Evolutionary conservation across 495 filamentous ascomycete genomes (phyloP).

Genomic region (Friedmanniomyces simplex): DNA sequence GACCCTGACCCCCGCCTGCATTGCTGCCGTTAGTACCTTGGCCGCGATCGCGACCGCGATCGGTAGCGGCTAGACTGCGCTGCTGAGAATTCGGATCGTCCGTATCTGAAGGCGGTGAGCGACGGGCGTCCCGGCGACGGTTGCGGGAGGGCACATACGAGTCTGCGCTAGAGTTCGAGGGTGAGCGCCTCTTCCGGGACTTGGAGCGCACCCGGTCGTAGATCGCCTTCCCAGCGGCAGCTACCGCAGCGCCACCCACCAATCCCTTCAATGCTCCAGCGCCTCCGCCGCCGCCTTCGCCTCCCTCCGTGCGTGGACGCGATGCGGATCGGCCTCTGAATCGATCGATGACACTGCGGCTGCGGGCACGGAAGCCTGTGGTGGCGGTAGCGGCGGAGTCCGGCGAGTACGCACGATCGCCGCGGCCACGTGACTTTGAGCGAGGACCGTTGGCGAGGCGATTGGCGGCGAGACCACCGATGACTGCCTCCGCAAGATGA

Average conservation of each 20-base stretch:
- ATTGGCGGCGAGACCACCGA: constrained; percentile 78
- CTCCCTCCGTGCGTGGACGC: constrained; percentile 33
- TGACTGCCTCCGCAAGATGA: constrained; percentile 61
- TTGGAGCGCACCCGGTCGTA: constrained; percentile 55
- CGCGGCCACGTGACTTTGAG: constrained; percentile 33
- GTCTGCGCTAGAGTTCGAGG: constrained; percentile 38
- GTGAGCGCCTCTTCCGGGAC: constrained; percentile 36
- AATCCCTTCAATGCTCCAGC: constrained; percentile 50
- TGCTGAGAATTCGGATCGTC: constrained; percentile 10
- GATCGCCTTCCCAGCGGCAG: constrained; percentile 70
- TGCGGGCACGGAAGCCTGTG: constrained; percentile 23
- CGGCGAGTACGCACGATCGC: constrained; percentile 19
- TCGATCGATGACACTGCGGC: constrained; percentile 22
- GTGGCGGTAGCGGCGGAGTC: constrained; percentile 1
- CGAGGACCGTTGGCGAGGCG: constrained; percentile 66
- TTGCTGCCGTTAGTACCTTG: constrained; percentile 5
- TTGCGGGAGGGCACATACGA: constrained; percentile 44
- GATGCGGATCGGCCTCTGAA: constrained; percentile 28
- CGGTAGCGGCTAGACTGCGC: constrained; percentile 12
- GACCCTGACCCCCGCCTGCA: neutral
- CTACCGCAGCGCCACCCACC: constrained; percentile 63
- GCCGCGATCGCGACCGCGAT: constrained; percentile 16
- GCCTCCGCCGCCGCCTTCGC: constrained; percentile 24
- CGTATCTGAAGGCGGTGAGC: constrained; percentile 23
- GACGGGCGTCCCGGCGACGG: constrained; percentile 20